These are phyloP conservation scores for Alternaria gaisen DNA, from an alignment of 2,329 filamentous ascomycete genomes.

Conservation along the genomic window DNA sequence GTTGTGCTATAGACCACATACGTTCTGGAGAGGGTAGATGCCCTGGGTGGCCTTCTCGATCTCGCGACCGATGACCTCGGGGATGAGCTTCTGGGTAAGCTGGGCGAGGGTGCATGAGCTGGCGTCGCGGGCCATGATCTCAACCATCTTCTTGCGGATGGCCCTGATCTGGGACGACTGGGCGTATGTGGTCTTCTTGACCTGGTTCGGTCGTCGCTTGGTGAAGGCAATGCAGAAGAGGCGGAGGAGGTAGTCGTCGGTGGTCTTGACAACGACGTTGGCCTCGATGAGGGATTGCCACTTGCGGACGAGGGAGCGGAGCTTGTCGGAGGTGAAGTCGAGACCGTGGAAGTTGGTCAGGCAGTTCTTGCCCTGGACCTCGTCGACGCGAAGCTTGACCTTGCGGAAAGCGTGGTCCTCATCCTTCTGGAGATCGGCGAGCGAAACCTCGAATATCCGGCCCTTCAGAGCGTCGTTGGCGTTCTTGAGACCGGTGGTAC, in stretches of 20 bases:
- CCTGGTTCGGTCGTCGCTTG: slow-evolving; percentile 98
- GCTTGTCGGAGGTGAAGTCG: slow-evolving; percentile 99
- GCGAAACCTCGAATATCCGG: slow-evolving; percentile 97
- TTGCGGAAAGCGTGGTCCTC: slow-evolving; percentile 99
- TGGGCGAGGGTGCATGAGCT: slow-evolving; percentile 92
- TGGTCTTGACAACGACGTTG: slow-evolving; percentile 99
- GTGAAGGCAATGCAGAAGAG: slow-evolving; percentile 99
- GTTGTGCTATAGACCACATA: slow-evolving; percentile 56
- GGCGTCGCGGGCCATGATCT: slow-evolving; percentile 98
- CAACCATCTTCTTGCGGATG: slow-evolving; percentile 99
- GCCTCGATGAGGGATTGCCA: slow-evolving; percentile 99
- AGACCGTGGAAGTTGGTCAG: slow-evolving; percentile 99
- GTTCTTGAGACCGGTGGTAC: slow-evolving; percentile 99
- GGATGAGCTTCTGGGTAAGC: slow-evolving; percentile 98
- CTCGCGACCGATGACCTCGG: slow-evolving; percentile 98
- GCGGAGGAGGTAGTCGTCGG: slow-evolving; percentile 98
- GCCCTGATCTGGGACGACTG: slow-evolving; percentile 95
- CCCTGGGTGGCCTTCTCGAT: slow-evolving; percentile 99
- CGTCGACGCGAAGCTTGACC: slow-evolving; percentile 97
- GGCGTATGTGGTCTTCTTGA: slow-evolving; percentile 99
- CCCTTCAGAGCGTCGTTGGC: slow-evolving; percentile 99
- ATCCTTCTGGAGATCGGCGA: slow-evolving; percentile 99
- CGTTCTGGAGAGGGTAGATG: slow-evolving; percentile 99
- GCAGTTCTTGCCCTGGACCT: slow-evolving; percentile 99
- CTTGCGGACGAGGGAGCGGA: slow-evolving; percentile 98